Conservation (phyloP, 2,329 filamentous ascomycete genomes). For the Chalaropsis thielavioides region DNA sequence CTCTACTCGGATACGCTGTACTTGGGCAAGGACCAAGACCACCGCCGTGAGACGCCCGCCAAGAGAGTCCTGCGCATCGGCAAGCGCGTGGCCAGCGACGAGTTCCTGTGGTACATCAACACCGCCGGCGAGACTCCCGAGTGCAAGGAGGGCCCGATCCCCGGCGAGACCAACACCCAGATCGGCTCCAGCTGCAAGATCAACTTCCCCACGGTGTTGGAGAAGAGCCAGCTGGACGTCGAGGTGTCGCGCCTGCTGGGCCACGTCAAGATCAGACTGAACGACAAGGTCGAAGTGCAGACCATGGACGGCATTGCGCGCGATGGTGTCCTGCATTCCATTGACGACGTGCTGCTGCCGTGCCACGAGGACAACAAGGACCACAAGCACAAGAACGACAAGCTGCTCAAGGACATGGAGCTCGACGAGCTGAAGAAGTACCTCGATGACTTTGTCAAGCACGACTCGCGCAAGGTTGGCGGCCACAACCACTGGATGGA, state of each 20-base stretch:
- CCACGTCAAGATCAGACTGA: slow-evolving; percentile 58
- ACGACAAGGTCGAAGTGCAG: slow-evolving; percentile 50
- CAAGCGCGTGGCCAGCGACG: slow-evolving; percentile 19
- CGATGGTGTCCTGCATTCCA: slow-evolving; percentile 72
- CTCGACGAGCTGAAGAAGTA: slow-evolving; percentile 21
- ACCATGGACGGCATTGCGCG: slow-evolving; percentile 56
- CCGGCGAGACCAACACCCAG: slow-evolving; percentile 2
- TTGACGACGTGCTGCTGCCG: slow-evolving; percentile 60
- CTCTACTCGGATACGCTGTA: slow-evolving; percentile 78
- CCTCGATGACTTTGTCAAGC: slow-evolving; percentile 19
- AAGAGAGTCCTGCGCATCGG: not conserved
- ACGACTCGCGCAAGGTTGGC: slow-evolving; percentile 11
- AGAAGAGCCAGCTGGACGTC: slow-evolving; percentile 50
- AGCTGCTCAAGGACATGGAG: slow-evolving; percentile 15
- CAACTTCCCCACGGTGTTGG: slow-evolving; percentile 42
- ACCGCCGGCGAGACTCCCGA: not conserved
- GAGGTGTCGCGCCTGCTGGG: slow-evolving; percentile 57
- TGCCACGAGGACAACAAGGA: slow-evolving; percentile 38
- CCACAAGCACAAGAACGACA: slow-evolving; percentile 1
- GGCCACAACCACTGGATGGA: slow-evolving; percentile 16
- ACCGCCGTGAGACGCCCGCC: not conserved
- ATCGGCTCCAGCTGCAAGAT: slow-evolving; percentile 14
- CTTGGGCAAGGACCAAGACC: slow-evolving; percentile 20
- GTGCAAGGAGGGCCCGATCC: slow-evolving; percentile 14
- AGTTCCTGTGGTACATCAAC: slow-evolving; percentile 14